Evolutionary conservation across 345 rosid genomes (phyloP).

Genomic region (Limnanthes douglasii): DNA sequence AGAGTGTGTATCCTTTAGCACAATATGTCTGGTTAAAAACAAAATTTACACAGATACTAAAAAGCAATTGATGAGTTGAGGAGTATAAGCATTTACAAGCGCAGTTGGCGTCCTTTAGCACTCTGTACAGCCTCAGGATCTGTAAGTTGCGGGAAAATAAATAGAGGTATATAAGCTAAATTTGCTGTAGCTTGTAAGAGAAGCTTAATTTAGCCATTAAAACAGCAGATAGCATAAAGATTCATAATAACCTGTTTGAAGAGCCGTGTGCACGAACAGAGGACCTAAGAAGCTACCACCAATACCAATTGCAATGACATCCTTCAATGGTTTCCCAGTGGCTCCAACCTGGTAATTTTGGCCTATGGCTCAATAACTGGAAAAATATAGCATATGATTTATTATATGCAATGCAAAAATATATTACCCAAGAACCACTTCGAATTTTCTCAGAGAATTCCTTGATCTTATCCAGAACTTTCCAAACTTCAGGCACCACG

Average conservation of each 20-base stretch:
- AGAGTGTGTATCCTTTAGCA: too few species aligned
- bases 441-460: constrained; percentile 78
- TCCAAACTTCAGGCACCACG: constrained; percentile 88
- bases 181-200: constrained; percentile 3
- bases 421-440: constrained; percentile 83
- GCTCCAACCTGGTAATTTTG: constrained; percentile 65
- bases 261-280: constrained; percentile 87
- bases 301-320: constrained; percentile 84
- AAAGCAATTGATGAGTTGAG: too few species aligned
- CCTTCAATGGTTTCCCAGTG: constrained; percentile 72
- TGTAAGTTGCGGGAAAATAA: constrained; percentile 21
- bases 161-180: constrained; percentile 1
- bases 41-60: too few species aligned
- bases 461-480: constrained; percentile 74
- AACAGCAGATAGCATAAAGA: constrained; percentile 2
- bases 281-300: constrained; percentile 99
- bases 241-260: constrained; percentile 59
- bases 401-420: constrained; percentile 1
- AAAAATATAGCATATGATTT: constrained; percentile 3
- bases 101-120: constrained; percentile 76
- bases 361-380: constrained; percentile 8
- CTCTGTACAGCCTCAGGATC: constrained; percentile 64
- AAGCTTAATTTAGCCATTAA: constrained; percentile 6
- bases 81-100: constrained; percentile 44
- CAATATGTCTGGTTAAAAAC: too few species aligned